Evolutionary conservation across 106 monocot species (phyloP).

Genomic region (Dioscorea dumetorum): DNA sequence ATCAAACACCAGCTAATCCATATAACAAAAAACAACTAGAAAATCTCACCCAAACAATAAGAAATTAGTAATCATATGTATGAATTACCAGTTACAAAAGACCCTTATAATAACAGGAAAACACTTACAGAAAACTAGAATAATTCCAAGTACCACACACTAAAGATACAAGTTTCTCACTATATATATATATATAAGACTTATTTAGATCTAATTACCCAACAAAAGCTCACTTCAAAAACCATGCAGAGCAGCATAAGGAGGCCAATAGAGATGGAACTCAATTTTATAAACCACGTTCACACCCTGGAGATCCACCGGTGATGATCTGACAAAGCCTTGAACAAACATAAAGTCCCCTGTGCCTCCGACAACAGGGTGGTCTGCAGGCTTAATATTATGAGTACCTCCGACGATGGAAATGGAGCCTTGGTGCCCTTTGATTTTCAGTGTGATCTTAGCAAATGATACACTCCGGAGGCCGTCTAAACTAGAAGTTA

Average conservation of each 20-base stretch:
- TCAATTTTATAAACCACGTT: conserved; percentile 40
- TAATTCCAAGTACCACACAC: too few species aligned
- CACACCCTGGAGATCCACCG: conserved; percentile 19
- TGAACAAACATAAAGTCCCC: conserved; percentile 36
- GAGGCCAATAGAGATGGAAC: conserved; percentile 40
- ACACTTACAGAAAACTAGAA: too few species aligned
- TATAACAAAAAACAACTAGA: too few species aligned
- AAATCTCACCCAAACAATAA: too few species aligned
- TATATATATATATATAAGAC: too few species aligned
- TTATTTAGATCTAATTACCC: too few species aligned
- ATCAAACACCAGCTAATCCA: too few species aligned
- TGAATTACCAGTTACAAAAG: too few species aligned
- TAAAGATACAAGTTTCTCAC: too few species aligned
- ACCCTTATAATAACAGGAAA: too few species aligned
- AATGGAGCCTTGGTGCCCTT: conserved; percentile 19
- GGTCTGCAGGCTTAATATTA: conserved; percentile 24
- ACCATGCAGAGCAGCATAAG: conserved; percentile 11
- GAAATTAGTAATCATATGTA: too few species aligned
- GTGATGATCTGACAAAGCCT: conserved; percentile 35
- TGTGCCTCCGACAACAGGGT: conserved; percentile 37
- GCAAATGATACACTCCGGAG: conserved; percentile 30
- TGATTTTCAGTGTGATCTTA: conserved; percentile 28
- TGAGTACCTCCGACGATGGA: conserved; percentile 17
- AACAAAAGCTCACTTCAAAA: too few species aligned
- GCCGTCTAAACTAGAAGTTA: conserved; percentile 36